Evolutionary conservation across 1,284 basidiomycete species (phyloP), one percentile per base, ranked within the genome.

Genomic region (Phlebopus sp.): DNA sequence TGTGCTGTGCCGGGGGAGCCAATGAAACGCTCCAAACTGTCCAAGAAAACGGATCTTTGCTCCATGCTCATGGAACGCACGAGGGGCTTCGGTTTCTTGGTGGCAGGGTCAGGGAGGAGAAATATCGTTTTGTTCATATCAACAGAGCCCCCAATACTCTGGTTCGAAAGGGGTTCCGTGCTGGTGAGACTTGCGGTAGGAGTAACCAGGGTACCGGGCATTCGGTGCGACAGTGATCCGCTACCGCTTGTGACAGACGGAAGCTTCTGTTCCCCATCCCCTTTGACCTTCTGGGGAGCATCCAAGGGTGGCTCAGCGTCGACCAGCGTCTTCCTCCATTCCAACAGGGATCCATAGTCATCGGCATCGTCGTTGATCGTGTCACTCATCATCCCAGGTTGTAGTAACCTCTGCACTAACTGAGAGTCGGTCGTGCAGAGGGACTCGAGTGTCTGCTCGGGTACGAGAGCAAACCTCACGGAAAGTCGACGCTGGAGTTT

Each of bases 141-240:
- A 19, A 62, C 47, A 8, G 61, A 59, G 27, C 54, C 49, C 46
- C 55, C 56, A 31, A 58, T 56, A 39, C 47, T 38, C 3, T 44
- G 52, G 15, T 62, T 55, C 6, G 53, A 50, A 25, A 55, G 47
- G 0, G 52, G 56, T 30, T 60, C 55, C 14, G 57, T 66, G 38
- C 58, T 61, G 4, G 61, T 56, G 31, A 70, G 67, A 54, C 75
- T 79, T 42, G 72, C 59, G 5, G 72, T 71, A 4, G 79, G 77
- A 0, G 77, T 70, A 38, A 58, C 53, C 13, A 82, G 64, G 1
- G 80, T 75, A 39, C 79, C 73, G 4, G 79, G 79, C 81, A 82
- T 82, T 42, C 60, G 60, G 29, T 60, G 60, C 17, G 63, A 69
- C 10, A 59, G 50, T 5, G 36, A 18, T n/a, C 44, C 1, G 13